phyloP scores from a whole-genome alignment of 1,284 basidiomycete species.

The Porogramme epimiltina region DNA sequence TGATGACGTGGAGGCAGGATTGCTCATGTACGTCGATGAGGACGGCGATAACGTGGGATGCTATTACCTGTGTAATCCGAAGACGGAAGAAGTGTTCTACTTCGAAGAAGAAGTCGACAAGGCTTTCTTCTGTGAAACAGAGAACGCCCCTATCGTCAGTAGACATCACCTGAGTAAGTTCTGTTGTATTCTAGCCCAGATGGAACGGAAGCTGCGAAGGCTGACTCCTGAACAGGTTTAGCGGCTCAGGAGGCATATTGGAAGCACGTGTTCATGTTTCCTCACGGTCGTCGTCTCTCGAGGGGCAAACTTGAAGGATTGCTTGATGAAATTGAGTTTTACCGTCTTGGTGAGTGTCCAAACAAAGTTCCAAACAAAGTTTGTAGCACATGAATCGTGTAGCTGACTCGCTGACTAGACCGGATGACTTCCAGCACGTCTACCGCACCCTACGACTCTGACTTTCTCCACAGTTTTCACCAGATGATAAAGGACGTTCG shows the following conservation, averaged over 20 bases:
- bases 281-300: constrained; percentile 4
- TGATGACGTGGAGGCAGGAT: constrained; percentile 12
- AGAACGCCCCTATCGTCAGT: neutral
- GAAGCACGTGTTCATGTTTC: constrained; percentile 24
- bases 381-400: neutral
- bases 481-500: constrained; percentile 7
- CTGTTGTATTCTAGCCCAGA: too few relatives aligned
- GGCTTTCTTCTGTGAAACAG: neutral
- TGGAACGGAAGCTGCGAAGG: too few relatives aligned
- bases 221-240: too few relatives aligned
- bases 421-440: constrained; percentile 21
- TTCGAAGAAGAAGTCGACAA: constrained; percentile 6
- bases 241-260: constrained; percentile 4
- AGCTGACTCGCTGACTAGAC: constrained; percentile 11
- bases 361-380: neutral
- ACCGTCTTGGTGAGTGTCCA: constrained; percentile 11
- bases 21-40: constrained; percentile 9
- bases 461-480: constrained; percentile 10
- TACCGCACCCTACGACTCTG: constrained; percentile 12
- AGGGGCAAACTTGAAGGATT: constrained; percentile 1
- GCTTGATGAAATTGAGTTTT: constrained; percentile 2
- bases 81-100: constrained; percentile 20
- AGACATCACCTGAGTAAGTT: constrained; percentile 20
- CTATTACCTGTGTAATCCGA: constrained; percentile 23
- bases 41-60: constrained; percentile 6